phyloP scores from a whole-genome alignment of 2,329 filamentous ascomycete species.

The Knufia fluminis region DNA sequence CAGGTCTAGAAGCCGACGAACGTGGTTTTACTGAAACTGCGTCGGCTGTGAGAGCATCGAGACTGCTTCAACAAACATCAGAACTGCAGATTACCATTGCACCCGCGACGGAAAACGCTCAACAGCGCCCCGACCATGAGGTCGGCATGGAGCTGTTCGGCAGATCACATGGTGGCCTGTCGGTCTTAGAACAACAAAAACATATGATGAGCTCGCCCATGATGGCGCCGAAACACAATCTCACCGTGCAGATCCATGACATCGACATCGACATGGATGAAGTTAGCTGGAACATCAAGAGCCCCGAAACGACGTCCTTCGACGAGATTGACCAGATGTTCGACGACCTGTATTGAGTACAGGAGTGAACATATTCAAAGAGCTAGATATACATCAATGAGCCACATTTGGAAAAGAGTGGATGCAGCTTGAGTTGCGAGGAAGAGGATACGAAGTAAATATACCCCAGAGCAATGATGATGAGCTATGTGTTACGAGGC shows the following conservation, averaged over 20 bases:
- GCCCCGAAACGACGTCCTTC: constrained; percentile 80
- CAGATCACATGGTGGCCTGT: constrained; percentile 34
- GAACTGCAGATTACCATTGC: constrained; percentile 24
- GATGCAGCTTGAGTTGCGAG: background rate
- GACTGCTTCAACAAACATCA: constrained; percentile 28
- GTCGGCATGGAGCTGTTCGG: constrained; percentile 35
- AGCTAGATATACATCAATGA: background rate
- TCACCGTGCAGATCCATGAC: constrained; percentile 37
- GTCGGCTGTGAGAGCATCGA: constrained; percentile 59
- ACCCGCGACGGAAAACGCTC: constrained; percentile 37
- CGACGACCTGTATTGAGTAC: constrained; percentile 43
- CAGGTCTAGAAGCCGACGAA: constrained; percentile 87
- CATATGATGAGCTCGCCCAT: constrained; percentile 30
- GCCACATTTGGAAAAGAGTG: background rate
- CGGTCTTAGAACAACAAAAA: constrained; percentile 36
- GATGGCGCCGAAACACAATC: constrained; percentile 25
- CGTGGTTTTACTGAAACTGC: constrained; percentile 95
- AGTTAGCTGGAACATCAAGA: constrained; percentile 55
- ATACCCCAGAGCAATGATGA: background rate
- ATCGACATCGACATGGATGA: constrained; percentile 31
- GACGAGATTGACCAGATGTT: constrained; percentile 87
- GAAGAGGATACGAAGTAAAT: background rate
- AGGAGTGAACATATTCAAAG: background rate
- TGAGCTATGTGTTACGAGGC: background rate
- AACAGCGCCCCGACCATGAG: constrained; percentile 21